These are phyloP conservation scores for Umbelopsis sp. DNA, from an alignment of 192 early-diverging fungal genomes.

Conservation along the genomic window DNA sequence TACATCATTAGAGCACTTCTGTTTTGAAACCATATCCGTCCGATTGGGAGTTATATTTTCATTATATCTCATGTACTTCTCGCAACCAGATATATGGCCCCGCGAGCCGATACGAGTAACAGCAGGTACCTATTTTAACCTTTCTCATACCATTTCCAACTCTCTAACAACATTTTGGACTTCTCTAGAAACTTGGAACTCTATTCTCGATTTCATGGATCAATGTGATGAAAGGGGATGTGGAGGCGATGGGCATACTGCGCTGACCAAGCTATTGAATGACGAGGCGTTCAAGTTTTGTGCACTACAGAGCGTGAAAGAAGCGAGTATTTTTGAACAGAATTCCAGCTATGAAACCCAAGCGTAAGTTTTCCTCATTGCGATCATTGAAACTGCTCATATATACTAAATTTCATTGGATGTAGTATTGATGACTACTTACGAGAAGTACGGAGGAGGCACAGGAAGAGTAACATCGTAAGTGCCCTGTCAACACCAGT, in stretches of 20 bases:
- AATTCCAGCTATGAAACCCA: background rate
- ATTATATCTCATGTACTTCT: slow-evolving; percentile 58
- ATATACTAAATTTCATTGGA: background rate
- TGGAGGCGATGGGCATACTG: slow-evolving; percentile 44
- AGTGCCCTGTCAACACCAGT: background rate
- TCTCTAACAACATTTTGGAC: background rate
- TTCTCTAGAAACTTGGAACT: slow-evolving; percentile 40
- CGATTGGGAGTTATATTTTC: slow-evolving; percentile 53
- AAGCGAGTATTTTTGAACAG: background rate
- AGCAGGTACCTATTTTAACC: slow-evolving; percentile 22
- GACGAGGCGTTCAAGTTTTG: slow-evolving; percentile 52
- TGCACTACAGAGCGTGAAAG: background rate
- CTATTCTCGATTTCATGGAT: slow-evolving; percentile 44
- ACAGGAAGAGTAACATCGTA: background rate
- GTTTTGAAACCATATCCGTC: slow-evolving; percentile 31
- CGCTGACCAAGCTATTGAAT: slow-evolving; percentile 44
- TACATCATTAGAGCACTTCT: background rate
- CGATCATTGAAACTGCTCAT: background rate
- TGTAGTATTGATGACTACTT: background rate
- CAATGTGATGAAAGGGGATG: slow-evolving; percentile 43
- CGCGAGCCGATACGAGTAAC: slow-evolving; percentile 50
- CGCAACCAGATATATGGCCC: slow-evolving; percentile 55
- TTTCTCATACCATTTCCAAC: background rate
- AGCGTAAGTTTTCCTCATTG: background rate
- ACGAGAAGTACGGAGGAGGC: background rate